These are phyloP conservation scores for Fragilaria radians DNA, from an alignment of 108 stramenopile species.

Conservation along the genomic window DNA sequence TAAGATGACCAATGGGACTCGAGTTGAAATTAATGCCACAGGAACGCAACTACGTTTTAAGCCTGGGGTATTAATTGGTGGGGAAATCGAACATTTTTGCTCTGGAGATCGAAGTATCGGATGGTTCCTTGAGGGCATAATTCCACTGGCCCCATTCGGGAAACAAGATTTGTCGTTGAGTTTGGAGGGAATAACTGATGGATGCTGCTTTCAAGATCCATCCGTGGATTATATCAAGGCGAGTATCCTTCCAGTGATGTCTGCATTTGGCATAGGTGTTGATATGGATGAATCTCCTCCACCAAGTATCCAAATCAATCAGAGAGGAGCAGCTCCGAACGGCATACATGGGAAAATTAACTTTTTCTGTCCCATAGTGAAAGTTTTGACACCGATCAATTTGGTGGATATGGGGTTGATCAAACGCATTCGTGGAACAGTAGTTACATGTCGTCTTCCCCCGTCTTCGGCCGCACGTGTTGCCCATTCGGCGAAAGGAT, in stretches of 20 bases:
- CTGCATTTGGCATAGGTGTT: constrained; percentile 85
- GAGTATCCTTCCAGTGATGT: constrained; percentile 75
- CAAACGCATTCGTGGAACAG: constrained; percentile 94
- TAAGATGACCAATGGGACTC: constrained; percentile 90
- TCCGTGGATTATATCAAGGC: constrained; percentile 78
- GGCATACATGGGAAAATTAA: constrained; percentile 77
- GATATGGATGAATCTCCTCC: constrained; percentile 27
- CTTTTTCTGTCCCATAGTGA: constrained; percentile 85
- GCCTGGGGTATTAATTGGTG: constrained; percentile 92
- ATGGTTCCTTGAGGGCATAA: constrained; percentile 96
- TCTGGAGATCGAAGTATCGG: constrained; percentile 40
- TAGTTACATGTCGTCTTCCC: constrained; percentile 81
- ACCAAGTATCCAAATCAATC: constrained; percentile 41
- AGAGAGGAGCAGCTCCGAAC: constrained; percentile 75
- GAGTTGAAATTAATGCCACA: constrained; percentile 96
- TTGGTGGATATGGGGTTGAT: constrained; percentile 88
- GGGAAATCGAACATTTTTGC: constrained; percentile 85
- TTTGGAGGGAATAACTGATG: constrained; percentile 78
- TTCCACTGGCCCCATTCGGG: constrained; percentile 93
- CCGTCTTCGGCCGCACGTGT: constrained; percentile 92
- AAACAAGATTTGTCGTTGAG: constrained; percentile 80
- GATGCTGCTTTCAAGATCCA: constrained; percentile 49
- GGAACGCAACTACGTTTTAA: constrained; percentile 90
- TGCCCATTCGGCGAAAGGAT: constrained; percentile 89
- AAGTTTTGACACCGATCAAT: constrained; percentile 72